phyloP scores from a whole-genome alignment of 1,139 yeast species.

The Debaryomycetaceae sp. region DNA sequence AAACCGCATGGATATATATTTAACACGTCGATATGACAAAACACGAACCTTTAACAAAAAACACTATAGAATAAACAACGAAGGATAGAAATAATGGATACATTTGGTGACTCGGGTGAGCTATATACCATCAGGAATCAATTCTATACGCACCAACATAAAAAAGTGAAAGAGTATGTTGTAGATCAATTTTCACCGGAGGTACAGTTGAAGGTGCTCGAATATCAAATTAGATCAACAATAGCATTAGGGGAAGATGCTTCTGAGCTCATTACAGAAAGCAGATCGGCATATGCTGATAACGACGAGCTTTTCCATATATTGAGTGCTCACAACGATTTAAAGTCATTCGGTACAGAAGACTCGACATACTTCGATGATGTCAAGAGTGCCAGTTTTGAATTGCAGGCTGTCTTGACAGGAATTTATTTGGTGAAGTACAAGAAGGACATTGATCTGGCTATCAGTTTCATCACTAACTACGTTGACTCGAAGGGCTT shows the following conservation, averaged over 20 bases:
- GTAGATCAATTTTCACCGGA: conserved; percentile 35
- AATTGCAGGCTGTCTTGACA: conserved; percentile 42
- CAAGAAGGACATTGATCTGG: conserved; percentile 38
- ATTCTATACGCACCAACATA: conserved; percentile 46
- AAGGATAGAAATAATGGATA: conserved; percentile 24
- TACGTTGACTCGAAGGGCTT: conserved; percentile 19
- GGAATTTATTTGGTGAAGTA: conserved; percentile 39
- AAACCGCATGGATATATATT: not conserved
- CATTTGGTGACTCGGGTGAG: conserved; percentile 41
- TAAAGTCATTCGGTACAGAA: conserved; percentile 40
- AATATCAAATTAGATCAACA: conserved; percentile 41
- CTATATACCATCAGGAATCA: conserved; percentile 43
- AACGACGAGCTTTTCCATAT: conserved; percentile 37
- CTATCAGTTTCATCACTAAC: conserved; percentile 27
- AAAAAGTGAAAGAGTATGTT: conserved; percentile 30
- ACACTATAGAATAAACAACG: not conserved
- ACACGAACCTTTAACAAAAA: not conserved
- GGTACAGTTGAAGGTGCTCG: conserved; percentile 37
- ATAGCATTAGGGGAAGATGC: conserved; percentile 42
- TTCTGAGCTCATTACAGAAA: conserved; percentile 35
- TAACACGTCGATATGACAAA: conserved; percentile 5
- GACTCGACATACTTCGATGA: conserved; percentile 40
- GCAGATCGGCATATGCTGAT: conserved; percentile 34
- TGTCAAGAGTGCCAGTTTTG: conserved; percentile 29
- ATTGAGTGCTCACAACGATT: conserved; percentile 42